Percentiles rank a stretch among this genome's conserved stretches.
Evolutionary conservation across 129 eudicot species (phyloP).

Genomic region (carrot (Daucus carota)): DNA sequence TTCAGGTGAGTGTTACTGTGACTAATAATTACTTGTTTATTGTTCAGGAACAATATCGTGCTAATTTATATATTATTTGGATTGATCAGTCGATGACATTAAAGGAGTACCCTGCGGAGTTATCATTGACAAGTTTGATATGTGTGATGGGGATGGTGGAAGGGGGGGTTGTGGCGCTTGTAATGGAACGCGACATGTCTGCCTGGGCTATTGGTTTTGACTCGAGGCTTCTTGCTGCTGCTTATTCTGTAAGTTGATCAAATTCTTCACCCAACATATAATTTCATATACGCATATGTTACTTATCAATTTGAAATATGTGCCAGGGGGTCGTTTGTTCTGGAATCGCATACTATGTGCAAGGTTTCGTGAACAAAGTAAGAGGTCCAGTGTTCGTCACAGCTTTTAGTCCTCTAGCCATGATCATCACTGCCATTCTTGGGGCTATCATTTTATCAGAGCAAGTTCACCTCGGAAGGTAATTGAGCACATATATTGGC

Average conservation of each 20-base stretch:
- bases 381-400: slow-evolving; percentile 97
- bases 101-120: slow-evolving; percentile 79
- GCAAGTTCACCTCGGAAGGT: slow-evolving; percentile 88
- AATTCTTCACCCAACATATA: neutral
- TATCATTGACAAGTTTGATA: slow-evolving; percentile 58
- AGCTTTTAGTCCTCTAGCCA: slow-evolving; percentile 80
- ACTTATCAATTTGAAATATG: neutral
- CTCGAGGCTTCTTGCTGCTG: slow-evolving; percentile 79
- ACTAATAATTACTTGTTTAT: too few relatives aligned
- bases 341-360: slow-evolving; percentile 82
- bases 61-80: neutral
- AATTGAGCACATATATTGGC: too few relatives aligned
- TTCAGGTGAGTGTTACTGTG: slow-evolving; percentile 75
- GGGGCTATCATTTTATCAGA: slow-evolving; percentile 72
- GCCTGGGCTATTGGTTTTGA: slow-evolving; percentile 92
- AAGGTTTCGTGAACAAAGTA: slow-evolving; percentile 67
- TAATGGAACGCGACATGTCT: slow-evolving; percentile 52
- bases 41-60: too few relatives aligned
- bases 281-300: neutral
- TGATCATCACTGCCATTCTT: slow-evolving; percentile 77
- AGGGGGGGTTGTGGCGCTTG: slow-evolving; percentile 61
- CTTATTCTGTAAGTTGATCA: slow-evolving; percentile 62
- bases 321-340: slow-evolving; percentile 84
- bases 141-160: slow-evolving; percentile 68
- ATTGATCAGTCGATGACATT: slow-evolving; percentile 56